Conservation (phyloP, 192 early-diverging fungal species). For the Chytriomyces sp. region DNA sequence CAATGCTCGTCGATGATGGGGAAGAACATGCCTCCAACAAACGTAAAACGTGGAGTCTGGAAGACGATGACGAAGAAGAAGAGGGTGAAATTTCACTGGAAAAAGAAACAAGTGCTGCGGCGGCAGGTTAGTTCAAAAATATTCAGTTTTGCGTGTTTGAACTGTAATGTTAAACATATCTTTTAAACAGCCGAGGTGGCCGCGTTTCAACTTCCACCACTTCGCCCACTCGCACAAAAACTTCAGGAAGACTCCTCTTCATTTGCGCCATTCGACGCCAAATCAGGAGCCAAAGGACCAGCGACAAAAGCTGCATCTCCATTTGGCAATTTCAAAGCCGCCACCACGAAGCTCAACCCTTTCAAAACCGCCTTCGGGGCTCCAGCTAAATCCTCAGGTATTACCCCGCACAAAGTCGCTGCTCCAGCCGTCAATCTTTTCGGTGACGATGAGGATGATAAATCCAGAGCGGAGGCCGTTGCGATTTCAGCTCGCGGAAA, state of each 20-base stretch:
- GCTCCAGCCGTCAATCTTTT: background rate
- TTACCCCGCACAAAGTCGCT: too few species aligned
- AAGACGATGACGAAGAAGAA: conserved; percentile 72
- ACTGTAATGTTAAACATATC: background rate
- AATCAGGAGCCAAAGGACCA: background rate
- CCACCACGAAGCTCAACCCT: background rate
- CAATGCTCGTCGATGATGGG: conserved; percentile 21
- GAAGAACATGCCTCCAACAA: conserved; percentile 23
- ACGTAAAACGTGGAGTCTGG: conserved; percentile 64
- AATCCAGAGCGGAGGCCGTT: background rate
- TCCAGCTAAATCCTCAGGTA: background rate
- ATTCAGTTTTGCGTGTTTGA: background rate
- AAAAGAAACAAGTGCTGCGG: background rate
- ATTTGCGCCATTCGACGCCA: background rate
- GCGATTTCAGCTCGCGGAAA: conserved; percentile 6
- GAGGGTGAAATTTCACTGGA: conserved; percentile 34
- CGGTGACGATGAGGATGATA: conserved; percentile 27
- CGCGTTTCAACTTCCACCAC: conserved; percentile 3
- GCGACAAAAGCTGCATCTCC: background rate
- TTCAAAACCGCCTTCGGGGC: background rate
- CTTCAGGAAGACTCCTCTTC: background rate
- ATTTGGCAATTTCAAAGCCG: conserved; percentile 6
- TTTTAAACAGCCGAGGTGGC: background rate
- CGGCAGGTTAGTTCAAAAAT: background rate
- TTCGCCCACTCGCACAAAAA: conserved; percentile 17